A percentile compares a stretch with the other conserved stretches of the same genome.
Evolutionary conservation across 768 basidiomycete species (phyloP).

Genomic region (Clitopilus passeckerianus): DNA sequence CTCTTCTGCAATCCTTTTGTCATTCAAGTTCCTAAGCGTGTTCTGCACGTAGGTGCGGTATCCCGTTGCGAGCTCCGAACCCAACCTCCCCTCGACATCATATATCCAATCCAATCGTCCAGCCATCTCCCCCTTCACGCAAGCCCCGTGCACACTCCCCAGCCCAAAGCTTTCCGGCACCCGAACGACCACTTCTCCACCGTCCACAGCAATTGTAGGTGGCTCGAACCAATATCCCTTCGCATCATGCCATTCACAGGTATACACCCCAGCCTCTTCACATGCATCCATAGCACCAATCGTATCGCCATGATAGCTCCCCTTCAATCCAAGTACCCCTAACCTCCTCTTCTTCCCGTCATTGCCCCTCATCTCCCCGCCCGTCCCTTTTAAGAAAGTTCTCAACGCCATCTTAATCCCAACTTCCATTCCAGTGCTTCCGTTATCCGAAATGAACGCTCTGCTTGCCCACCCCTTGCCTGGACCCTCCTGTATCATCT

Average conservation of each 20-base stretch:
- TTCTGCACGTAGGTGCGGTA: constrained; percentile 60
- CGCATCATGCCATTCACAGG: constrained; percentile 93
- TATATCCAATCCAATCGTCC: constrained; percentile 55
- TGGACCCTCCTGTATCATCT: constrained; percentile 67
- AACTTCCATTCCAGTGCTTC: constrained; percentile 96
- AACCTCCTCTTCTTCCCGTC: constrained; percentile 42
- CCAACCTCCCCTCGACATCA: constrained; percentile 57
- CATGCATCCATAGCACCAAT: constrained; percentile 97
- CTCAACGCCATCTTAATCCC: constrained; percentile 95
- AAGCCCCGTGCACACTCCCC: neutral
- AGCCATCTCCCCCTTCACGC: constrained; percentile 20
- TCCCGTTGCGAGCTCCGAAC: constrained; percentile 51
- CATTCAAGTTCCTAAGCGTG: constrained; percentile 42
- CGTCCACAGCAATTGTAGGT: constrained; percentile 66
- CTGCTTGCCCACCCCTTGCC: constrained; percentile 89
- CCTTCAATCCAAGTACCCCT: constrained; percentile 81
- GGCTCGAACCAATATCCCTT: constrained; percentile 94
- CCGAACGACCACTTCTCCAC: constrained; percentile 50
- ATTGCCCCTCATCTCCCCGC: constrained; percentile 10
- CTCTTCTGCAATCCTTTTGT: constrained; percentile 20
- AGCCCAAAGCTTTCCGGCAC: constrained; percentile 38
- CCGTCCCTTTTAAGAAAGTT: constrained; percentile 37
- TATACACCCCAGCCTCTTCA: constrained; percentile 78
- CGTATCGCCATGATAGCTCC: constrained; percentile 97
- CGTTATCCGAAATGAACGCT: constrained; percentile 92